These are phyloP conservation scores for Eimeria praecox DNA, from an alignment of 169 alveolate species.

Conservation along the genomic window DNA sequence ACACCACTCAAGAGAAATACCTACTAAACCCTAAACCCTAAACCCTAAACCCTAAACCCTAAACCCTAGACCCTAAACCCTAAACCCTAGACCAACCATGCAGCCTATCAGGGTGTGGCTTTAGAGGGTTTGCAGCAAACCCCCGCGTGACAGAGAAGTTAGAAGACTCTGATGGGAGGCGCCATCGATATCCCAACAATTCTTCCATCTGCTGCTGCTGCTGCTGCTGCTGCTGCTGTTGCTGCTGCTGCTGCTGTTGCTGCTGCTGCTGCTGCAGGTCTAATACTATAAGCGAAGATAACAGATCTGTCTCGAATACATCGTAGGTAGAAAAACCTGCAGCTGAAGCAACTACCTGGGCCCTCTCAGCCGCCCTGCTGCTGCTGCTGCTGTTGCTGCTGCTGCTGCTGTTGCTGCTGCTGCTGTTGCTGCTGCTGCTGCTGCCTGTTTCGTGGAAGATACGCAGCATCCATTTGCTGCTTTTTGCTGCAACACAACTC, in stretches of 20 bases:
- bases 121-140: background rate
- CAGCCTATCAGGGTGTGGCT: background rate
- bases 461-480: constrained; percentile 38
- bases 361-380: constrained; percentile 24
- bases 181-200: constrained; percentile 17
- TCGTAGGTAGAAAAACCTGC: constrained; percentile 15
- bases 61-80: constrained; percentile 13
- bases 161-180: background rate
- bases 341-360: constrained; percentile 16
- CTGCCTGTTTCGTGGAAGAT: constrained; percentile 18
- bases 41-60: background rate
- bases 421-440: constrained; percentile 40
- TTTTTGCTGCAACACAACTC: background rate
- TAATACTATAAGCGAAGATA: background rate
- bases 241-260: constrained; percentile 17
- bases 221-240: constrained; percentile 35
- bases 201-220: background rate
- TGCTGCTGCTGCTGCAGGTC: constrained; percentile 44
- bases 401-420: background rate
- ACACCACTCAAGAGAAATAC: background rate
- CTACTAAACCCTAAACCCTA: background rate
- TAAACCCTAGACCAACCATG: background rate
- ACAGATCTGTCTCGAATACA: background rate
- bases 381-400: background rate
- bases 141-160: constrained; percentile 5